phyloP scores from a whole-genome alignment of 1,284 basidiomycete genomes.

The Coriolopsis trogii region DNA sequence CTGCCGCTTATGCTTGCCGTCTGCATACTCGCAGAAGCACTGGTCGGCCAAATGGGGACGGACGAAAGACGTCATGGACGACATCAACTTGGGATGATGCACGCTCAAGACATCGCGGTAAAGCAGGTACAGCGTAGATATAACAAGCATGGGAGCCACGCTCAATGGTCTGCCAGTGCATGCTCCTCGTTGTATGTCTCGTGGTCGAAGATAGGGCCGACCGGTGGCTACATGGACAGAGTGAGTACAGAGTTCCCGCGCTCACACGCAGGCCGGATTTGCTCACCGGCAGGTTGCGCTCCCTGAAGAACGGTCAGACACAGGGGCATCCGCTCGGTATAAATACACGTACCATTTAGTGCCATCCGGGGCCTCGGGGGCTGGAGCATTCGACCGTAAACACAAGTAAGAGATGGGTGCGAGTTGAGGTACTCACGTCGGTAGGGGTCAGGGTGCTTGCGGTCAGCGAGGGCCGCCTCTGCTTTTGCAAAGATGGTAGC shows the following conservation, averaged over 20 bases:
- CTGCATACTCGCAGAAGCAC: no score
- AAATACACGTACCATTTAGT: constrained; percentile 78
- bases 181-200: constrained; percentile 33
- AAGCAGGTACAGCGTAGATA: constrained; percentile 1
- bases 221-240: constrained; percentile 43
- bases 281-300: constrained; percentile 74
- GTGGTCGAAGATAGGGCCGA: constrained; percentile 60
- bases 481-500: constrained; percentile 82
- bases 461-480: constrained; percentile 72
- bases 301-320: constrained; percentile 45
- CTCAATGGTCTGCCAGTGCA: constrained; percentile 17
- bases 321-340: constrained; percentile 12
- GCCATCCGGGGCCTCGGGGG: constrained; percentile 78
- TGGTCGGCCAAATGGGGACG: no score
- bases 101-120: not conserved
- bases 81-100: no score
- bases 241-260: constrained; percentile 5
- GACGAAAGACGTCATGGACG: no score
- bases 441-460: constrained; percentile 89
- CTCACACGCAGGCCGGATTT: constrained; percentile 71
- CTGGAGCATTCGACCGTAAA: constrained; percentile 44
- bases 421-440: constrained; percentile 63
- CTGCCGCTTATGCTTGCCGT: no score
- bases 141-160: constrained; percentile 7
- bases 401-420: constrained; percentile 11